Evolutionary conservation across 2,329 filamentous ascomycete genomes (phyloP), one percentile per base, ranked within the genome.

Genomic region (Coleophoma cylindrospora): DNA sequence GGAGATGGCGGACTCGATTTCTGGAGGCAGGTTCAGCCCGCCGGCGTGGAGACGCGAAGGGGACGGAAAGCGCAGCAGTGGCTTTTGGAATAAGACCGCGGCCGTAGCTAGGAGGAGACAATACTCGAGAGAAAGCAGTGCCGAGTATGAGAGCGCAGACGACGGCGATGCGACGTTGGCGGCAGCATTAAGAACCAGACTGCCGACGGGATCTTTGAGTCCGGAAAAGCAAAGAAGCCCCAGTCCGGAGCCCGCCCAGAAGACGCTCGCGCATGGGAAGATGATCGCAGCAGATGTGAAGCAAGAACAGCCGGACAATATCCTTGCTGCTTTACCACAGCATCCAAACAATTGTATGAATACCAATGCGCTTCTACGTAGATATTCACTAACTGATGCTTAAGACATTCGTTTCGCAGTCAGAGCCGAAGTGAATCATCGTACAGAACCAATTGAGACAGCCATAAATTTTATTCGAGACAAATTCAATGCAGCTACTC

Each of bases 361-460:
- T 45, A 51, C 40, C 41, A 47, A 17, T 34, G 34, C 17, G 47
- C 41, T 43, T 50, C 41, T 50, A 37, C 22, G 34, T 22, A 49
- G 27, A 52, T 50, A 52, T 58, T 64, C 40, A 63, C 48, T 43
- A 17, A 38, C 15, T 38, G 3, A n/a, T n/a, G 40, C 45, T 43
- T 21, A 67, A 94, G 90, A 92, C 70, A 89, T 96, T 61, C 88
- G 91, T 57, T 91, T 96, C 69, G 87, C 89, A 47, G 78, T 95
- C 54, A 84, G 88, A 61, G 88, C 91, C 54, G 91, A 96, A 72
- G 87, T 95, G 32, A 88, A 92, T 63, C 91, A 96, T 64, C 83
- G 87, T 50, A 89, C 86, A 43, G 89, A 92, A 63, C 89, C 89
- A 13, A 87, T 96, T 59, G 89, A 95, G 63, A 79, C 86, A 15